These are phyloP conservation scores for Filosporella fistucella DNA, from an alignment of 495 filamentous ascomycete species.

Conservation along the genomic window DNA sequence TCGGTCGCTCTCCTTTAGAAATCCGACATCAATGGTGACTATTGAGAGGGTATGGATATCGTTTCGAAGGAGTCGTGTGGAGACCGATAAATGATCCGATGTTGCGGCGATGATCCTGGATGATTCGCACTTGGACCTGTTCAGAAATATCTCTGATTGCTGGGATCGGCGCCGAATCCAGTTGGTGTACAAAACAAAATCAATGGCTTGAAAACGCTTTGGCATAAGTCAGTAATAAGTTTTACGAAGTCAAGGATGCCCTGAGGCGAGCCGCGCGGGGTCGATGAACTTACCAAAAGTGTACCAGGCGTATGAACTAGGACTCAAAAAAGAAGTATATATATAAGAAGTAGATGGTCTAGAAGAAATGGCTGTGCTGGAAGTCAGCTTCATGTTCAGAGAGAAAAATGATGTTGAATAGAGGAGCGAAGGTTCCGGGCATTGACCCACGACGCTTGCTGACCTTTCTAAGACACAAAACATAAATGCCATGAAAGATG, in stretches of 20 bases:
- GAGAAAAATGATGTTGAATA: background rate
- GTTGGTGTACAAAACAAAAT: slow-evolving; percentile 8
- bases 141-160: slow-evolving; percentile 8
- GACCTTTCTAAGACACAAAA: slow-evolving; percentile 4
- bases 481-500: slow-evolving; percentile 13
- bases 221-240: slow-evolving; percentile 19
- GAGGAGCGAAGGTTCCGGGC: background rate
- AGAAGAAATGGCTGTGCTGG: background rate
- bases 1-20: slow-evolving; percentile 11
- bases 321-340: background rate
- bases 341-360: background rate
- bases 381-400: background rate
- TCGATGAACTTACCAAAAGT: background rate
- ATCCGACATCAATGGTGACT: slow-evolving; percentile 3
- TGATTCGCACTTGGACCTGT: slow-evolving; percentile 1
- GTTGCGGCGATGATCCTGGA: slow-evolving; percentile 2
- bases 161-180: slow-evolving; percentile 7
- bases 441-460: background rate
- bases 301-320: background rate
- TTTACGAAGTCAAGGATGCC: slow-evolving; percentile 9
- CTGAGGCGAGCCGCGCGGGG: slow-evolving; percentile 6
- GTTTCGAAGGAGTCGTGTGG: background rate
- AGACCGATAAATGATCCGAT: background rate
- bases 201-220: slow-evolving; percentile 7
- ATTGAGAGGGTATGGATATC: slow-evolving; percentile 5